Base-by-base conservation (phyloP, 176 grass and related monocot genomes). In the Oryza longistaminata region DNA sequence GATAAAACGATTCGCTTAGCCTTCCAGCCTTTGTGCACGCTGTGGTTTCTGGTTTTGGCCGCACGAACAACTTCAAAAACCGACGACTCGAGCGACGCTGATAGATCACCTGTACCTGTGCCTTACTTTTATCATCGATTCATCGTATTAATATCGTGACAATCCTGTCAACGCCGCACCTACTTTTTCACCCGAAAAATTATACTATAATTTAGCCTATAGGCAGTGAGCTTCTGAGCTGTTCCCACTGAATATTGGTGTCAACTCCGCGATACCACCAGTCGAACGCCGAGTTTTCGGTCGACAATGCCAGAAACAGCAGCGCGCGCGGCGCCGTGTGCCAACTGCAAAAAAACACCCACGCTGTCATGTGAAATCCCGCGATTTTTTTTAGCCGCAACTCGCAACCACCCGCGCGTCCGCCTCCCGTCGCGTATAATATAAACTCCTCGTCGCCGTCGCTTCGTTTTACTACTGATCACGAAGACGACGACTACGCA, bases 321-420 rank as follows among this genome's bases (percentile, higher is more conserved):
- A 78, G 37, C 37, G 8, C 8, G 88, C 88, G 60, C 88, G 79
- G n/a, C 86, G 79, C 79, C 19, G 43, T 49, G 68, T 15, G 64
- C 72, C 83, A 85, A 72, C 37, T 55, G 68, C 74, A 43, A 17
- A 43, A 17, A 1, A 13, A 61, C 50, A 40, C 46, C 37, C 52
- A 16, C 37, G 60, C 77, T 13, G 9, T 70, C 27, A 40, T 39
- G 11, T 24, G 9, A 62, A 62, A 62, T 24, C 45, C 44, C 31
- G 50, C 5, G 44, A 75, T 85, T 81, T 64, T 64, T 49, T 85
- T 76, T 53, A 12, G 1, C 12, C 7, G 17, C 64, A 68, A 50
- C 45, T 75, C 69, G 75, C n/a, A 70, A 39, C 42, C 42, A 11
- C 9, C 9, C 8, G 9, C 46, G 11, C 34, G 11, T 8, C 7